Evolutionary conservation across 1,284 basidiomycete genomes (phyloP).

Genomic region (Cutaneotrichosporon sp.): DNA sequence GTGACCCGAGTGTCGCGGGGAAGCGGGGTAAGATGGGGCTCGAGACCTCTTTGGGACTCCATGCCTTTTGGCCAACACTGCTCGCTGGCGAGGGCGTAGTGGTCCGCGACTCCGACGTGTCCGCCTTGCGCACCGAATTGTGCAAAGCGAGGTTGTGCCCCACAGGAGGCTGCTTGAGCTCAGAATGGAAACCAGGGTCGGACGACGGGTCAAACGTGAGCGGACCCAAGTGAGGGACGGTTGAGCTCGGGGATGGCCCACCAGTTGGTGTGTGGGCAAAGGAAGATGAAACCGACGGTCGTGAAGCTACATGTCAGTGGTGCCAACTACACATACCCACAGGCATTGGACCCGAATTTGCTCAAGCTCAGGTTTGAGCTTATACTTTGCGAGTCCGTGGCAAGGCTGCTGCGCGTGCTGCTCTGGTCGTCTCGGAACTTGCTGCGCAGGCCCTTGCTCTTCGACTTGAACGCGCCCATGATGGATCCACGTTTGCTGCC

Average conservation of each 20-base stretch:
- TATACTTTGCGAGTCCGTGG: conserved; percentile 14
- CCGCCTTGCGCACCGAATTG: not conserved
- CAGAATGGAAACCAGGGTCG: not conserved
- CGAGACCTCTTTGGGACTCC: conserved; percentile 19
- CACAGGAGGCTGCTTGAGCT: not conserved
- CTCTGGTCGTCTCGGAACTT: conserved; percentile 25
- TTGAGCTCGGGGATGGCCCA: conserved; percentile 8
- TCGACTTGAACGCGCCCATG: conserved; percentile 33
- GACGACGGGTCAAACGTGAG: conserved; percentile 10
- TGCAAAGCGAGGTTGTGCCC: not conserved
- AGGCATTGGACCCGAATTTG: conserved; percentile 22
- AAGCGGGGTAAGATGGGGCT: conserved; percentile 35
- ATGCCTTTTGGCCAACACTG: not conserved
- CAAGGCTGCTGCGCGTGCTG: conserved; percentile 12
- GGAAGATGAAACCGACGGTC: conserved; percentile 14
- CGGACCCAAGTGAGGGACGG: conserved; percentile 14
- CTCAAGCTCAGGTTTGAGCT: conserved; percentile 12
- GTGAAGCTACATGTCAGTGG: conserved; percentile 11
- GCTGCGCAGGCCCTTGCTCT: conserved; percentile 18
- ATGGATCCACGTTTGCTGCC: conserved; percentile 31
- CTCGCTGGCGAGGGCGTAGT: conserved; percentile 9
- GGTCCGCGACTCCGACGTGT: not conserved
- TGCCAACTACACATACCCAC: conserved; percentile 15
- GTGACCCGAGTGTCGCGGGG: conserved; percentile 27
- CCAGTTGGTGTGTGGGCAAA: conserved; percentile 10